These are phyloP conservation scores for Paramecium octaurelia DNA, from an alignment of 73 alveolate genomes.

Conservation along the genomic window DNA sequence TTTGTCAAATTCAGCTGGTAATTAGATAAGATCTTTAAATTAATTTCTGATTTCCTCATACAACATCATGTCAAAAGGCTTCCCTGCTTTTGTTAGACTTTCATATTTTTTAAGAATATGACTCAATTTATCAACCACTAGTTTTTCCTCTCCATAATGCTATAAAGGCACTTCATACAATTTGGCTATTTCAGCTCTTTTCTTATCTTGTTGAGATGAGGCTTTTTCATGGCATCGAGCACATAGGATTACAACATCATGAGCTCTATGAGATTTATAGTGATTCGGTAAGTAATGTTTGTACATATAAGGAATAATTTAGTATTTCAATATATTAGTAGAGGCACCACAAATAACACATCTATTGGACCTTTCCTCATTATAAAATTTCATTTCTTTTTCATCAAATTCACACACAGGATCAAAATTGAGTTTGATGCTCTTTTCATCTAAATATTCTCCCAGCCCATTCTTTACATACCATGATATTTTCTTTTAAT, in stretches of 20 bases:
- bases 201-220: constrained; percentile 71
- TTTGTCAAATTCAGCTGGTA: constrained; percentile 26
- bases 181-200: constrained; percentile 74
- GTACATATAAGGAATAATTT: constrained; percentile 45
- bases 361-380: constrained; percentile 1
- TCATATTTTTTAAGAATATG: constrained; percentile 46
- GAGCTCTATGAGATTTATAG: constrained; percentile 92
- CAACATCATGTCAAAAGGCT: constrained; percentile 49
- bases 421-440: constrained; percentile 34
- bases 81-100: constrained; percentile 60
- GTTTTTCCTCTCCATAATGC: constrained; percentile 65
- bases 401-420: constrained; percentile 46
- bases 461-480: constrained; percentile 37
- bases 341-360: constrained; percentile 59
- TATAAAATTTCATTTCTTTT: constrained; percentile 63
- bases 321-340: constrained; percentile 39
- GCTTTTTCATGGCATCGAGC: constrained; percentile 94
- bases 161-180: constrained; percentile 82
- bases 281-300: constrained; percentile 87
- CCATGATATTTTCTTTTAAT: constrained; percentile 55
- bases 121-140: constrained; percentile 43
- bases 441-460: constrained; percentile 15
- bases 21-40: constrained; percentile 31
- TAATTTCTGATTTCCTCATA: background rate
- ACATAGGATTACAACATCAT: constrained; percentile 95